Evolutionary conservation across 306 rosid species (phyloP).

Genomic region (Cicer yamashitae): DNA sequence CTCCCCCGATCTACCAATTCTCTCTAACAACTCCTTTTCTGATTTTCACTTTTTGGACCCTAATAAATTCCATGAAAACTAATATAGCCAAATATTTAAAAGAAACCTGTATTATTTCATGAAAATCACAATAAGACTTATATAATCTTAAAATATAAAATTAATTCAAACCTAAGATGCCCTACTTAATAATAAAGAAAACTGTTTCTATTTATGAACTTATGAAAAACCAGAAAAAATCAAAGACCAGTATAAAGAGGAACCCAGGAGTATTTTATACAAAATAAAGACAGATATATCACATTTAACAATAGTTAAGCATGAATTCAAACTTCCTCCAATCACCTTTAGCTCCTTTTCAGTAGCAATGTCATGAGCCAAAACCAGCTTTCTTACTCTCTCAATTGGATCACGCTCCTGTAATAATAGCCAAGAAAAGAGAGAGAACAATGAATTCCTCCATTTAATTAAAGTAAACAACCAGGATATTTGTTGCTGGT

Average conservation of each 20-base stretch:
- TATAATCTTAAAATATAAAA: conserved; percentile 3
- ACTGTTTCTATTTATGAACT: conserved; percentile 8
- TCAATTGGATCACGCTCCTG: conserved; percentile 99
- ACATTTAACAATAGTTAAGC: conserved; percentile 13
- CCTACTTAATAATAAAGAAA: conserved; percentile 15
- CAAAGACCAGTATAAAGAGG: conserved; percentile 10
- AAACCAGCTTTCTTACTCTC: conserved; percentile 82
- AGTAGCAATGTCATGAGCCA: conserved; percentile 73
- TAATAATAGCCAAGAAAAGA: conserved; percentile 35
- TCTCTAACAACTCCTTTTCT: not conserved
- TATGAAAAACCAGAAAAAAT: conserved; percentile 7
- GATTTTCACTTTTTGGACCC: not conserved
- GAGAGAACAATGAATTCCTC: conserved; percentile 17
- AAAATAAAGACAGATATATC: not conserved
- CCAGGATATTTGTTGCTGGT: not conserved
- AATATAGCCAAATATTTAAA: not conserved
- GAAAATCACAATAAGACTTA: not conserved
- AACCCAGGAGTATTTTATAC: not conserved
- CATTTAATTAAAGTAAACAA: not conserved
- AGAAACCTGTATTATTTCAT: not conserved
- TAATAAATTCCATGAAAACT: not conserved
- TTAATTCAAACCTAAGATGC: conserved; percentile 4
- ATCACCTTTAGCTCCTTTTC: conserved; percentile 92
- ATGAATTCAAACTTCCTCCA: conserved; percentile 18
- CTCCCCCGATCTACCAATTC: not conserved